Evolutionary conservation across 2,329 filamentous ascomycete species (phyloP), one percentile per base, ranked within the genome.

Genomic region (Aspergillus transmontanensis): DNA sequence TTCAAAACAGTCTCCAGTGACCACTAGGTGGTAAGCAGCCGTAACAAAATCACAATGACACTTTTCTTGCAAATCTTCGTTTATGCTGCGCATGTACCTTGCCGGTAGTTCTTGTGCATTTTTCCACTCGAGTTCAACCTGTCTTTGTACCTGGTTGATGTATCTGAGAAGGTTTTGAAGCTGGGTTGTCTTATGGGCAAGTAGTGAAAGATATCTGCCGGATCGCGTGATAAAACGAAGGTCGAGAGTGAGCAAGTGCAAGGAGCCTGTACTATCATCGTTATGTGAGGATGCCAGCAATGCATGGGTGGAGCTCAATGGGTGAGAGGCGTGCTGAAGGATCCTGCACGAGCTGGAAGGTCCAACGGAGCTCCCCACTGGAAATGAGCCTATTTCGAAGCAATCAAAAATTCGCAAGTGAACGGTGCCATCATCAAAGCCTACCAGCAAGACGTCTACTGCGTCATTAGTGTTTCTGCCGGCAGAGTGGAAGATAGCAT

Each of bases 91-190:
- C 63, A 97, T 84, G 75, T 96, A 96, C n/a, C 88, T 87, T 14
- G 81, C 83, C 0, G 93, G 92, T 7, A 97, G 82, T 61, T 96
- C 91, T 65, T 92, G 87, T 1, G 92, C 89, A 41, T 91, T 90
- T 71, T 91, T 91, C 87, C 92, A 97, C 75, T 97, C 94, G 3
- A 88, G 85, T 28, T 89, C 82, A 81, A 97, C 91, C 67, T 94
- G 91, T 39, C 87, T 83, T 66, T 95, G 88, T 0, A 91, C 89
- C 74, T 97, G 92, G 61, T 88, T 88, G 51, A 97, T 85, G 73
- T 99, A 98, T 56, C 93, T 85, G 9, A 97, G 81, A 14, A 98
- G 78, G 67, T 95, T 96, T 71, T 97, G 92, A 19, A 98, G 79
- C 50, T 92, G 91, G 0, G 94, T 96, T 5, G 93, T 90, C 71